A percentile compares a stretch with the other conserved stretches of the same genome.
Conservation (phyloP, 768 basidiomycete genomes). For the Tricholoma hemisulphureum region DNA sequence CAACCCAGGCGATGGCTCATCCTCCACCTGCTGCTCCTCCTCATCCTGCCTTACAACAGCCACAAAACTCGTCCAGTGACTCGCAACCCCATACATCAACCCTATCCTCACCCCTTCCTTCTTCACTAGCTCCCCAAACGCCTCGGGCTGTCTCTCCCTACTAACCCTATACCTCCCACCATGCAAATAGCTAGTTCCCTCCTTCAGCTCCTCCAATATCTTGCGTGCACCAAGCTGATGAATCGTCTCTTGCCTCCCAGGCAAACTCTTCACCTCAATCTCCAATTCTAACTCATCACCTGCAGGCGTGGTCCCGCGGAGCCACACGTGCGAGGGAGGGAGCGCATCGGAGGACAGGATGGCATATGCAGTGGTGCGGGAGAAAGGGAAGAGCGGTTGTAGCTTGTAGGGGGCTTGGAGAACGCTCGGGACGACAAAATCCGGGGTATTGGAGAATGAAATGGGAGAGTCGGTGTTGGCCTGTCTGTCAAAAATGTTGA, state of each 20-base stretch:
- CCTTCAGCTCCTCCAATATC: not conserved
- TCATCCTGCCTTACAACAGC: not conserved
- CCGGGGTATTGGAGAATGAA: not conserved
- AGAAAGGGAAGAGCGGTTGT: not conserved
- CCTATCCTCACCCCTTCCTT: not conserved
- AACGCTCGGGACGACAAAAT: not conserved
- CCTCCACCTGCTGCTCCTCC: not conserved
- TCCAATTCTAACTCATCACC: not conserved
- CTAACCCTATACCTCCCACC: not conserved
- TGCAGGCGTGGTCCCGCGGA: not conserved
- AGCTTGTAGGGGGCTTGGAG: not conserved
- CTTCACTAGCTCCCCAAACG: not conserved
- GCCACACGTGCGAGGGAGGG: not conserved
- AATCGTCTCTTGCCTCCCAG: not conserved
- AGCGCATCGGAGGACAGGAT: not conserved
- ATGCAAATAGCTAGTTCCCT: not conserved
- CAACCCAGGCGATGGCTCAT: not conserved
- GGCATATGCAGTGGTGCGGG: not conserved
- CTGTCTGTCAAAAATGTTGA: not conserved
- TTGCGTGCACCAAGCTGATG: not conserved
- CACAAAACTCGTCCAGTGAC: not conserved
- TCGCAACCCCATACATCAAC: not conserved
- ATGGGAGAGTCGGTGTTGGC: not conserved
- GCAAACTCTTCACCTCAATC: not conserved
- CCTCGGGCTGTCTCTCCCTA: not conserved